phyloP scores from a whole-genome alignment of 768 basidiomycete species.

The Polyporus arcularius region DNA sequence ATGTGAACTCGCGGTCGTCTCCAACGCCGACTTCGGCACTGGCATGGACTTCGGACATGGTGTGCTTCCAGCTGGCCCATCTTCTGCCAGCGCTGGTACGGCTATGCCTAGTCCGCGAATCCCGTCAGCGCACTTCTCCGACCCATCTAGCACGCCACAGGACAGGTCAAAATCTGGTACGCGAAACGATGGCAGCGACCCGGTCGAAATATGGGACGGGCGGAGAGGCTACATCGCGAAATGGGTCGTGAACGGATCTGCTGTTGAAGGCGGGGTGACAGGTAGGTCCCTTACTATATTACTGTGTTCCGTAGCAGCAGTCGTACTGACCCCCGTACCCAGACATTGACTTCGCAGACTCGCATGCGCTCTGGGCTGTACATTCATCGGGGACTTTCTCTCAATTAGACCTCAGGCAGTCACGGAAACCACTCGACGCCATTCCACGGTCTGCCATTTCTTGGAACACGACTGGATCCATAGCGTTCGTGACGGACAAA shows the following conservation, averaged over 20 bases:
- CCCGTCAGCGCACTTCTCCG: constrained; percentile 4
- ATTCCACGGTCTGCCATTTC: constrained; percentile 62
- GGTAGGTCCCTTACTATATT: constrained; percentile 58
- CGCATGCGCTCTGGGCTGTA: constrained; percentile 72
- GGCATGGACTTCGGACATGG: constrained; percentile 26
- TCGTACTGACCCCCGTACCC: neutral
- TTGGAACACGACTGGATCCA: constrained; percentile 65
- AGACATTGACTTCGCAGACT: constrained; percentile 73
- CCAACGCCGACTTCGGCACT: constrained; percentile 57
- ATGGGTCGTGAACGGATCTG: constrained; percentile 69
- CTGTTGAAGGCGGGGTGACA: constrained; percentile 70
- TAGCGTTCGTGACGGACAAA: constrained; percentile 68
- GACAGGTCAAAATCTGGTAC: constrained; percentile 10
- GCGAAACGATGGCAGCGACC: constrained; percentile 42
- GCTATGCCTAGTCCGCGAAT: constrained; percentile 25
- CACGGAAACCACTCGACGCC: constrained; percentile 64
- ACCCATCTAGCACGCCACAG: constrained; percentile 9
- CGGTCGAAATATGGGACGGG: constrained; percentile 87
- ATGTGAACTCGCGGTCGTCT: constrained; percentile 74
- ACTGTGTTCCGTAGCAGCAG: neutral
- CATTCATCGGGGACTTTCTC: constrained; percentile 78
- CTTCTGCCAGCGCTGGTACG: constrained; percentile 10
- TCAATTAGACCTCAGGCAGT: constrained; percentile 72
- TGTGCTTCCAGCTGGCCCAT: neutral
- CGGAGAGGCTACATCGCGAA: constrained; percentile 80